Evolutionary conservation across 1,139 yeast genomes (phyloP).

Genomic region (Pichia sp.): DNA sequence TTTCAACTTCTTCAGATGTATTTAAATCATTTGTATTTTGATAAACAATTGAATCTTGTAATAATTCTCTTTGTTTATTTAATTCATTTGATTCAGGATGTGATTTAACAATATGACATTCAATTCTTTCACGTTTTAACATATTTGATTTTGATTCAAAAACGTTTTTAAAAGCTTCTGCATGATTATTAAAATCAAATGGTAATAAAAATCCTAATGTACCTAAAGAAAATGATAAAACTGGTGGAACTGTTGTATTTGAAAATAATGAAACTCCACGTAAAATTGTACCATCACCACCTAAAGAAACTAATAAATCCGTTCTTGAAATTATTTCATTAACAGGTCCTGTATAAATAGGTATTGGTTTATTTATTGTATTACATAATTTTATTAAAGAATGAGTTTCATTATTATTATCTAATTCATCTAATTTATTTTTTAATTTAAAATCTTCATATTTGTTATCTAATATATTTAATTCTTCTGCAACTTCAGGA

Average conservation of each 20-base stretch:
- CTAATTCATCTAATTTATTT: not conserved
- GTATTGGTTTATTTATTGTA: constrained; percentile 17
- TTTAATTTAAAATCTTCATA: constrained; percentile 16
- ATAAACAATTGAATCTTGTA: constrained; percentile 6
- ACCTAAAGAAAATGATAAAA: constrained; percentile 82
- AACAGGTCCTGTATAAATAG: constrained; percentile 51
- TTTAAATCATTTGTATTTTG: constrained; percentile 2
- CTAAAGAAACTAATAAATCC: constrained; percentile 77
- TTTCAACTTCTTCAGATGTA: constrained; percentile 11
- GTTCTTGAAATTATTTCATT: constrained; percentile 50
- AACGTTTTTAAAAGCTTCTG: constrained; percentile 57
- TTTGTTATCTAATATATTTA: constrained; percentile 33
- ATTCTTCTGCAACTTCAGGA: constrained; percentile 68
- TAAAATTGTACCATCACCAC: constrained; percentile 93
- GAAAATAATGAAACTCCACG: constrained; percentile 51
- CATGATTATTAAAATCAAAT: constrained; percentile 61
- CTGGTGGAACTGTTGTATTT: constrained; percentile 75
- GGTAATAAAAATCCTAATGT: constrained; percentile 88
- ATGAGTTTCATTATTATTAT: constrained; percentile 13
- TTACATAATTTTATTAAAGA: constrained; percentile 11
- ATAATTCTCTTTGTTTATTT: constrained; percentile 11
- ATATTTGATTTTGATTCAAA: constrained; percentile 64
- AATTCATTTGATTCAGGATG: constrained; percentile 17
- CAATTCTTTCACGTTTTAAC: constrained; percentile 67
- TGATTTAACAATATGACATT: constrained; percentile 57